phyloP scores from a whole-genome alignment of 768 basidiomycete species.

The Boletus vinaceobasis region DNA sequence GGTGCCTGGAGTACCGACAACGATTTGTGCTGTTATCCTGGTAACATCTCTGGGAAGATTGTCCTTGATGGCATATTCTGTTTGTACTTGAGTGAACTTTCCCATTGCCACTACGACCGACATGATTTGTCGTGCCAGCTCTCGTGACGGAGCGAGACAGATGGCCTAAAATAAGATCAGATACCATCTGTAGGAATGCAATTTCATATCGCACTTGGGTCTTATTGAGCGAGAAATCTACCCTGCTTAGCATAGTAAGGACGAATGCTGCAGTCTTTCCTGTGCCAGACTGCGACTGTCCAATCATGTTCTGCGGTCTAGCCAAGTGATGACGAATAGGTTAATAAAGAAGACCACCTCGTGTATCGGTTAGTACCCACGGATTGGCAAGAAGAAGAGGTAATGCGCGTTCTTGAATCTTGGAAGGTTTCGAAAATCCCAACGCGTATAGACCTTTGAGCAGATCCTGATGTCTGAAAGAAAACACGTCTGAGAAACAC shows the following conservation, averaged over 20 bases:
- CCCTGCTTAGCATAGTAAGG: conserved; percentile 92
- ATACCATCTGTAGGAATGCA: neutral
- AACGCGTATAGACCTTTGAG: conserved; percentile 93
- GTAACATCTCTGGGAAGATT: conserved; percentile 63
- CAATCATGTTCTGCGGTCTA: conserved; percentile 98
- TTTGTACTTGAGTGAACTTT: conserved; percentile 89
- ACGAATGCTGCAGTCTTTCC: conserved; percentile 99
- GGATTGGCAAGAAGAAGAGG: conserved; percentile 88
- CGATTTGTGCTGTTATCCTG: conserved; percentile 79
- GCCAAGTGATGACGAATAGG: conserved; percentile 2
- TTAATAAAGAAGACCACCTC: neutral
- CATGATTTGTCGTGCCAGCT: conserved; percentile 97
- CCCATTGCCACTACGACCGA: conserved; percentile 92
- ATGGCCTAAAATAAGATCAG: conserved; percentile 58
- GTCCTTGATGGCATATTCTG: conserved; percentile 94
- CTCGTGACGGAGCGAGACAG: conserved; percentile 96
- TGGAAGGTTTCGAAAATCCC: conserved; percentile 96
- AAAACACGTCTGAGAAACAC: conserved; percentile 3
- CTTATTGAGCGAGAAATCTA: conserved; percentile 78
- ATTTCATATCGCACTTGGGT: conserved; percentile 61
- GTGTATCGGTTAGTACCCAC: conserved; percentile 43
- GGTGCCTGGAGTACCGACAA: conserved; percentile 96
- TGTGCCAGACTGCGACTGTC: conserved; percentile 98
- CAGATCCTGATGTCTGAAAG: conserved; percentile 72
- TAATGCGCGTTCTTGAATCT: conserved; percentile 96